These are phyloP conservation scores for Jackrogersella minutella DNA, from an alignment of 495 filamentous ascomycete species.

Conservation along the genomic window DNA sequence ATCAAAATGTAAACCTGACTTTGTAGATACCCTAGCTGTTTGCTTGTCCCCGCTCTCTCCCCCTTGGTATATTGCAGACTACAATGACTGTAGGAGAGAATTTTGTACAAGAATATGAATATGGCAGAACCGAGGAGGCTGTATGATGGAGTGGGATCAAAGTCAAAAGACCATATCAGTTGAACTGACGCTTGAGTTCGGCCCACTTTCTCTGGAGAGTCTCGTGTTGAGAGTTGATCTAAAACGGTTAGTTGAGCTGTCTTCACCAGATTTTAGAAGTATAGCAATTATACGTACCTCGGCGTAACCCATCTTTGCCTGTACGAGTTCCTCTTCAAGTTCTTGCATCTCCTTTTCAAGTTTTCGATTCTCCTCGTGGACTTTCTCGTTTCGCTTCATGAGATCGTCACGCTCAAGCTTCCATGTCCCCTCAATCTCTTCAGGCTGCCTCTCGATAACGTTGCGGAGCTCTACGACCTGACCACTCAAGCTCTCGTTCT, in stretches of 20 bases:
- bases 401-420: slow-evolving; percentile 88
- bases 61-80: slow-evolving; percentile 10
- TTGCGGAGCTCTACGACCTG: slow-evolving; percentile 83
- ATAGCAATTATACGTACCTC: slow-evolving; percentile 71
- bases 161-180: slow-evolving; percentile 25
- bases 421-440: slow-evolving; percentile 84
- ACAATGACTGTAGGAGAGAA: slow-evolving; percentile 23
- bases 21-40: slow-evolving; percentile 20
- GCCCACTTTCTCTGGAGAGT: slow-evolving; percentile 80
- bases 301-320: slow-evolving; percentile 93
- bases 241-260: slow-evolving; percentile 32
- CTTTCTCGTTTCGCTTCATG: slow-evolving; percentile 90
- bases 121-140: not conserved
- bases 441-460: slow-evolving; percentile 87
- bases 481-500: slow-evolving; percentile 83
- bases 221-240: slow-evolving; percentile 79
- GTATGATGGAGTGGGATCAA: slow-evolving; percentile 13
- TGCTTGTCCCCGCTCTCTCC: slow-evolving; percentile 9
- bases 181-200: slow-evolving; percentile 72
- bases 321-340: slow-evolving; percentile 92
- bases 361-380: slow-evolving; percentile 89
- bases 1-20: slow-evolving; percentile 19
- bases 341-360: slow-evolving; percentile 92
- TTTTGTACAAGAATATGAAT: slow-evolving; percentile 40
- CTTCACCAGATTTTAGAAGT: not conserved